Evolutionary conservation across 1,284 basidiomycete genomes (phyloP).

Genomic region (Athelia psychrophila): DNA sequence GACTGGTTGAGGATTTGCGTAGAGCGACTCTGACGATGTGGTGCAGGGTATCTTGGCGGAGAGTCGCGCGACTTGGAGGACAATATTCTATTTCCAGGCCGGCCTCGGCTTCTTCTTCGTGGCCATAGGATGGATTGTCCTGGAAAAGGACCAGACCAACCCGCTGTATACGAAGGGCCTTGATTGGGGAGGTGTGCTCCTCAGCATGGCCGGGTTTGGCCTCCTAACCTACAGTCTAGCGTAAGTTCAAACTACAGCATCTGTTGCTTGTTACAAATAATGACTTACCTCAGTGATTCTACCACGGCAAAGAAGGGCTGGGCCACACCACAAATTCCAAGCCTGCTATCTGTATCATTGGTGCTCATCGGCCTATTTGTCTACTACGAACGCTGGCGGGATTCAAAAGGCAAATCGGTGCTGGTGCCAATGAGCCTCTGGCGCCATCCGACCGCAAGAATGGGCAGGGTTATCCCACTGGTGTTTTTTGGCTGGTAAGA

Average conservation of each 20-base stretch:
- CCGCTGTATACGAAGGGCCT: slow-evolving; percentile 30
- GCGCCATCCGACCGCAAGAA: slow-evolving; percentile 27
- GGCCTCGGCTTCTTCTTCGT: slow-evolving; percentile 26
- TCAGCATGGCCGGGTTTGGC: slow-evolving; percentile 28
- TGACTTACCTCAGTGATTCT: slow-evolving; percentile 25
- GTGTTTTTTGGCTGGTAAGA: slow-evolving; percentile 32
- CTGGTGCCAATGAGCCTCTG: slow-evolving; percentile 33
- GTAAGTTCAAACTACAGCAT: slow-evolving; percentile 15
- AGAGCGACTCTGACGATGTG: not conserved
- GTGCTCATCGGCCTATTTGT: slow-evolving; percentile 25
- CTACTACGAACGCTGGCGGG: slow-evolving; percentile 29
- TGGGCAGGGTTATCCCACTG: slow-evolving; percentile 25
- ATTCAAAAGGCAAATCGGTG: slow-evolving; percentile 23
- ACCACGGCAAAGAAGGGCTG: slow-evolving; percentile 28
- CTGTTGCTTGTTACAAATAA: not conserved
- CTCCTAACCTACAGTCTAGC: slow-evolving; percentile 31
- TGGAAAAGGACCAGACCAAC: slow-evolving; percentile 13
- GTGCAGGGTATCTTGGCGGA: slow-evolving; percentile 31
- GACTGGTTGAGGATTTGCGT: not conserved
- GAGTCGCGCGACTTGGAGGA: no score
- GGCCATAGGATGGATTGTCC: slow-evolving; percentile 21
- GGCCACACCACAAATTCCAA: slow-evolving; percentile 29
- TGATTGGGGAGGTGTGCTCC: slow-evolving; percentile 31
- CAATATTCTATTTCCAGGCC: slow-evolving; percentile 32
- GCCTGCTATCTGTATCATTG: slow-evolving; percentile 24